These are phyloP conservation scores for Fusarium sarcochroum DNA, from an alignment of 2,329 filamentous ascomycete genomes.

Conservation along the genomic window DNA sequence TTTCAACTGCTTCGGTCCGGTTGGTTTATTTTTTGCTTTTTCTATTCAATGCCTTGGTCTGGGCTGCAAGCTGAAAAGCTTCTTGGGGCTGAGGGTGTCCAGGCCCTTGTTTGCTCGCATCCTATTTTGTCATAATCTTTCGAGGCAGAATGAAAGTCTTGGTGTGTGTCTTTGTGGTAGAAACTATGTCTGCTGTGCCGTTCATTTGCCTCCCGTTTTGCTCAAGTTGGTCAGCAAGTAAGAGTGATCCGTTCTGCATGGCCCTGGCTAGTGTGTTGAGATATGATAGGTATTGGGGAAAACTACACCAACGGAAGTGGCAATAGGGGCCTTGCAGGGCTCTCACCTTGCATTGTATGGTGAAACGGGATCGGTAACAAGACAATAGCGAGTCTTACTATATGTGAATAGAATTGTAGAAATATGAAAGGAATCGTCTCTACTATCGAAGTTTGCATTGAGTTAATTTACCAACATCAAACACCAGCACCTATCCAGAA, in stretches of 20 bases:
- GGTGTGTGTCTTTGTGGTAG: too few species aligned
- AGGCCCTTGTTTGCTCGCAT: neutral
- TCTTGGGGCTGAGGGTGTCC: neutral
- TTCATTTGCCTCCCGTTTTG: neutral
- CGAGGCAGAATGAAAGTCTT: neutral
- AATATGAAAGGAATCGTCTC: too few species aligned
- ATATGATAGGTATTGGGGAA: neutral
- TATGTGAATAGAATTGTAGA: neutral
- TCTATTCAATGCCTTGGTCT: too few species aligned
- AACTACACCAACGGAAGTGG: neutral
- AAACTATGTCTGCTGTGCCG: neutral
- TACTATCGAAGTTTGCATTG: too few species aligned
- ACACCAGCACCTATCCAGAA: neutral
- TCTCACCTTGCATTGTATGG: neutral
- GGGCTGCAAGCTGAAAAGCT: too few species aligned
- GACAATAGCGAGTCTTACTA: neutral
- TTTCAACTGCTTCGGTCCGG: too few species aligned
- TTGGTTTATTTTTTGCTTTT: too few species aligned
- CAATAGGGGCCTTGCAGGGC: neutral
- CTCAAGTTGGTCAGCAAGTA: neutral
- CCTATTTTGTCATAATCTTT: neutral
- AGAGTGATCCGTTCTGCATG: neutral
- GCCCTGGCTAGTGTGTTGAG: neutral
- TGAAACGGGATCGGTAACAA: too few species aligned
- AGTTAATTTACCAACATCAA: neutral